These are phyloP conservation scores for Lithospermum erythrorhizon DNA, from an alignment of 257 asterid species.

Conservation along the genomic window DNA sequence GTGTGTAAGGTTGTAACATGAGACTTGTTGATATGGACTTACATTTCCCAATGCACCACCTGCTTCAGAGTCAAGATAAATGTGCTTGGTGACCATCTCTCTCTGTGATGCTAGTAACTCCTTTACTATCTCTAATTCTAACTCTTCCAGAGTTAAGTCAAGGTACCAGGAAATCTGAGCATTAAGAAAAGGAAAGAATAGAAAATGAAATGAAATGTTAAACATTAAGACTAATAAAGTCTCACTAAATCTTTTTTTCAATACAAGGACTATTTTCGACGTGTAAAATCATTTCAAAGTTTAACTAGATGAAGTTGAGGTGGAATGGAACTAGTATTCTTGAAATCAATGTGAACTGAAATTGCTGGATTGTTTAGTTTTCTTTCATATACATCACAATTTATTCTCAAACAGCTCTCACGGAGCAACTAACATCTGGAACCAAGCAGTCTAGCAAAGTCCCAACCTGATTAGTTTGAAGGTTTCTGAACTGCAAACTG, in stretches of 20 bases:
- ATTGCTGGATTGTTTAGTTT: background rate
- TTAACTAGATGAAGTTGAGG: background rate
- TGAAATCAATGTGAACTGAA: background rate
- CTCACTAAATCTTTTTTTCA: background rate
- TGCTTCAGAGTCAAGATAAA: background rate
- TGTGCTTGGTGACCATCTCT: background rate
- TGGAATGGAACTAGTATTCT: background rate
- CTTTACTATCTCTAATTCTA: slow-evolving; percentile 8
- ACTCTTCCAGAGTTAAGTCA: slow-evolving; percentile 16
- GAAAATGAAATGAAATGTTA: background rate
- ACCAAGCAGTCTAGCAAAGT: background rate
- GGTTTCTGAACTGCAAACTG: slow-evolving; percentile 11
- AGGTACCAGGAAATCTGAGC: slow-evolving; percentile 11
- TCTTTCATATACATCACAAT: background rate
- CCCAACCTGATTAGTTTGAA: slow-evolving; percentile 16
- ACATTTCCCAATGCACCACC: slow-evolving; percentile 3
- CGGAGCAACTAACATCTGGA: background rate
- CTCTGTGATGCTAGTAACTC: slow-evolving; percentile 10
- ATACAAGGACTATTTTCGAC: background rate
- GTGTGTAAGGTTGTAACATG: background rate
- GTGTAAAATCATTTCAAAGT: background rate
- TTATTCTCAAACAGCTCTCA: background rate
- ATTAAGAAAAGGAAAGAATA: background rate
- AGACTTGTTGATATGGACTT: background rate
- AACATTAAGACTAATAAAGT: background rate